These are phyloP conservation scores for Candida corydali DNA, from an alignment of 805 yeast genomes.

Conservation along the genomic window DNA sequence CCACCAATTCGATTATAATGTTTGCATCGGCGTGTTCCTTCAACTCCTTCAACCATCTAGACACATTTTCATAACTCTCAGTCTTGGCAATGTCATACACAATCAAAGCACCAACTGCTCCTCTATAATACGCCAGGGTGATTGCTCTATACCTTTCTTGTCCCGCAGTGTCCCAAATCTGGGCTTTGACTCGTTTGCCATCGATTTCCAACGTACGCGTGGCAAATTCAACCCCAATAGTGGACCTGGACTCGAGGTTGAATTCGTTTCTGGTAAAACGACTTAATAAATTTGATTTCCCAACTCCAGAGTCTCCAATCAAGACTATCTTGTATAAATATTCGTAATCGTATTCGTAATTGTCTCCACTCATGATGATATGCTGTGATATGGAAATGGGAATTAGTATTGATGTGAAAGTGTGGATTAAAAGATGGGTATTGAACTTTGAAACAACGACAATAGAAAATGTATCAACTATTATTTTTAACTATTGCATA, in stretches of 20 bases:
- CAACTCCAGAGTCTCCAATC: conserved; percentile 97
- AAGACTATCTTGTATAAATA: conserved; percentile 91
- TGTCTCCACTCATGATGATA: conserved; percentile 39
- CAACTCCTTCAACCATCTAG: conserved; percentile 87
- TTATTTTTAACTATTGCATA: too few species aligned
- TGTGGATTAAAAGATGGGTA: too few species aligned
- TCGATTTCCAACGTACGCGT: conserved; percentile 89
- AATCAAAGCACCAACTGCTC: conserved; percentile 95
- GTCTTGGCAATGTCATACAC: conserved; percentile 94
- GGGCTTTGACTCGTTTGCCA: conserved; percentile 81
- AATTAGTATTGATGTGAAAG: too few species aligned
- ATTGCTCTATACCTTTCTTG: conserved; percentile 98
- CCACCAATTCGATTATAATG: conserved; percentile 90
- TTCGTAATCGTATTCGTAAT: conserved; percentile 69
- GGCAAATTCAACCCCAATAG: conserved; percentile 98
- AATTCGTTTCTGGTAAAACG: conserved; percentile 95
- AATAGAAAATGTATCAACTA: too few species aligned
- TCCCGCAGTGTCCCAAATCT: conserved; percentile 99
- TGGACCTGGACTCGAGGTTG: conserved; percentile 87
- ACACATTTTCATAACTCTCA: conserved; percentile 78
- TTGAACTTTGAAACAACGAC: too few species aligned
- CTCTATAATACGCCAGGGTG: conserved; percentile 95
- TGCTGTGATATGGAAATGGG: too few species aligned
- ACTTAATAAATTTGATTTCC: conserved; percentile 88
- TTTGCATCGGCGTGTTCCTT: conserved; percentile 91